These are phyloP conservation scores for Saccharomyces hybrid DNA, from an alignment of 1,139 yeast species.

Conservation along the genomic window DNA sequence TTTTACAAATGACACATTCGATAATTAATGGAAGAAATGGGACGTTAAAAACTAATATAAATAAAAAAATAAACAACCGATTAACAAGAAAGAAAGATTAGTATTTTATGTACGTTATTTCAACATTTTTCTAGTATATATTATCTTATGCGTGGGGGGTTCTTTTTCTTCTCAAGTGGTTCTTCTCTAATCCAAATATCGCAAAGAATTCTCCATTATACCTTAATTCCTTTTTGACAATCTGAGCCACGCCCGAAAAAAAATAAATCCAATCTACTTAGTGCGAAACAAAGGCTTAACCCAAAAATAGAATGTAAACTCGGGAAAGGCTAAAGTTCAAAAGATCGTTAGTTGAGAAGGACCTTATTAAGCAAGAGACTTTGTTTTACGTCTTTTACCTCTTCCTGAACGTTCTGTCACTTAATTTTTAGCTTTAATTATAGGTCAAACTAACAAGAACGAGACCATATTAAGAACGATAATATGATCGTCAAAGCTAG, in stretches of 20 bases:
- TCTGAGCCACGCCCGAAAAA: background rate
- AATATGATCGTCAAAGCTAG: background rate
- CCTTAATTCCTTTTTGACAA: background rate
- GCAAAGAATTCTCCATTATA: background rate
- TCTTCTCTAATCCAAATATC: background rate
- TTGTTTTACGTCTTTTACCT: background rate
- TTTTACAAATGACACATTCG: constrained; percentile 27
- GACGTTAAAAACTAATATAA: background rate
- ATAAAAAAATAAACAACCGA: background rate
- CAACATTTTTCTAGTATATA: background rate
- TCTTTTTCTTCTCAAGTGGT: background rate
- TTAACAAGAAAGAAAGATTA: background rate
- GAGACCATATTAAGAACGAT: background rate
- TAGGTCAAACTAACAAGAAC: background rate
- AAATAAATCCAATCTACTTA: background rate
- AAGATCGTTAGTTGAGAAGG: background rate
- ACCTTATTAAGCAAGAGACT: background rate
- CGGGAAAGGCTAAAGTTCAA: background rate
- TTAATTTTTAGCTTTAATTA: background rate
- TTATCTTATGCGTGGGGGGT: background rate
- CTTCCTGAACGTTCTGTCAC: background rate
- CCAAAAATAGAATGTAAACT: background rate
- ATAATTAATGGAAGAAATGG: constrained; percentile 10
- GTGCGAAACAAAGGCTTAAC: background rate
- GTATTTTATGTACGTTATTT: background rate